These are phyloP conservation scores for Trichoderma asperelloides DNA, from an alignment of 495 filamentous ascomycete species.

Conservation along the genomic window DNA sequence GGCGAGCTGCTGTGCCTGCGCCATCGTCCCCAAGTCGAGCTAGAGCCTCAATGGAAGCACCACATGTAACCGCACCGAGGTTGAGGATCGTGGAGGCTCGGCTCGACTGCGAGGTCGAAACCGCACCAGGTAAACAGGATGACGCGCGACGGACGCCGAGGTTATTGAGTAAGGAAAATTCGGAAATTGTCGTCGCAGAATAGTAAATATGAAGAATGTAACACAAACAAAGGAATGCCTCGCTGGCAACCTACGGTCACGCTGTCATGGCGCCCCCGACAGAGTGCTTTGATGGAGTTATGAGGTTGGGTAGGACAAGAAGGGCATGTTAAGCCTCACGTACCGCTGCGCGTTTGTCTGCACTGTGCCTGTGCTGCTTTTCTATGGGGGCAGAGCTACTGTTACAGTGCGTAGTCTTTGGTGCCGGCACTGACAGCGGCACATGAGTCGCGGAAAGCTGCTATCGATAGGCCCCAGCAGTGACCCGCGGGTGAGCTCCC, in stretches of 20 bases:
- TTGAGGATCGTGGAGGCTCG: neutral
- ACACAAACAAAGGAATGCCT: conserved; percentile 6
- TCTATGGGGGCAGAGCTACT: neutral
- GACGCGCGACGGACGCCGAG: neutral
- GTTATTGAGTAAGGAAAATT: neutral
- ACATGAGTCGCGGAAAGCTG: conserved; percentile 3
- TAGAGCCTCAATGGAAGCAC: conserved; percentile 1
- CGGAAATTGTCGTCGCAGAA: neutral
- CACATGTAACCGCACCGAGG: conserved; percentile 1
- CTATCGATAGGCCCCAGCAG: neutral
- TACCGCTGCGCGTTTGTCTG: neutral
- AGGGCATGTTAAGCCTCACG: neutral
- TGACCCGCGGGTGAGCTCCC: neutral
- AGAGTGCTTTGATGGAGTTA: neutral
- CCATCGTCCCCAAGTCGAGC: conserved; percentile 16
- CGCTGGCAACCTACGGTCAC: conserved; percentile 1
- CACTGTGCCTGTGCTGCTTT: neutral
- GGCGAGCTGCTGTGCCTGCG: conserved; percentile 26
- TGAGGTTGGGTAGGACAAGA: conserved; percentile 4
- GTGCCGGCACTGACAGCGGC: neutral
- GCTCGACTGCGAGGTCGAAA: neutral
- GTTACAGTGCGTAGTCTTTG: neutral
- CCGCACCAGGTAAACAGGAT: neutral
- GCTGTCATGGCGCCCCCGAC: conserved; percentile 2
- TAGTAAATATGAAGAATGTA: neutral